These are phyloP conservation scores for Clathrus columnatus DNA, from an alignment of 768 basidiomycete genomes.

Conservation along the genomic window DNA sequence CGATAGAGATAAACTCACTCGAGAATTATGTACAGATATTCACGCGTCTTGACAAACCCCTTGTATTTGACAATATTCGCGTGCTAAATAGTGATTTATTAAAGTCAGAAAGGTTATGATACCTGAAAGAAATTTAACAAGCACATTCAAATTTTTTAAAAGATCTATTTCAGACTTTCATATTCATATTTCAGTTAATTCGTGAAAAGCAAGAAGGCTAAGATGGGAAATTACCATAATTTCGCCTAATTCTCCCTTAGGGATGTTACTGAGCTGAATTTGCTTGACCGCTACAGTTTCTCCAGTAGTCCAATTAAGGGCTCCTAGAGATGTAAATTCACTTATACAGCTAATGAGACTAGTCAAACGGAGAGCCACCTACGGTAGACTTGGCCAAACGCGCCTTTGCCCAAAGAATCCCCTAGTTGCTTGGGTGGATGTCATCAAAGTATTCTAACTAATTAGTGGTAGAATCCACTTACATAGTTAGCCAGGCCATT, in stretches of 20 bases:
- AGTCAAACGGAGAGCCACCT: slow-evolving; percentile 27
- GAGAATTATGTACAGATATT: slow-evolving; percentile 93
- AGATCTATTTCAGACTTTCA: slow-evolving; percentile 90
- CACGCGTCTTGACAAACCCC: slow-evolving; percentile 91
- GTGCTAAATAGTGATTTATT: slow-evolving; percentile 44
- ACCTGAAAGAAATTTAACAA: slow-evolving; percentile 17
- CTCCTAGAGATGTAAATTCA: slow-evolving; percentile 38
- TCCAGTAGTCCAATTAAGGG: slow-evolving; percentile 91
- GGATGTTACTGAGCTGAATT: slow-evolving; percentile 89
- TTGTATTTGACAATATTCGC: slow-evolving; percentile 99
- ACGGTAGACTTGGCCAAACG: slow-evolving; percentile 97
- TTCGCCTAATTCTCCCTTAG: slow-evolving; percentile 86
- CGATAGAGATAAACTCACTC: slow-evolving; percentile 46
- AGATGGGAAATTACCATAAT: slow-evolving; percentile 65
- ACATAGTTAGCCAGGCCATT: slow-evolving; percentile 11
- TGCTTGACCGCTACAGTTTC: slow-evolving; percentile 99
- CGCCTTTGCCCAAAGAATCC: slow-evolving; percentile 92
- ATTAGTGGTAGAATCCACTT: neutral
- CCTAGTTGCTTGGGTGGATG: slow-evolving; percentile 69
- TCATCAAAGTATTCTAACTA: neutral
- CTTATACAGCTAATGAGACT: neutral
- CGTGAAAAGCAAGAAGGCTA: neutral
- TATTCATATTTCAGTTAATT: neutral
- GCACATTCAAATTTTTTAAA: slow-evolving; percentile 91
- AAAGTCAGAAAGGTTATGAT: neutral